Base-by-base conservation (phyloP, 2,329 filamentous ascomycete genomes). In the Sporothrix dimorphospora region DNA sequence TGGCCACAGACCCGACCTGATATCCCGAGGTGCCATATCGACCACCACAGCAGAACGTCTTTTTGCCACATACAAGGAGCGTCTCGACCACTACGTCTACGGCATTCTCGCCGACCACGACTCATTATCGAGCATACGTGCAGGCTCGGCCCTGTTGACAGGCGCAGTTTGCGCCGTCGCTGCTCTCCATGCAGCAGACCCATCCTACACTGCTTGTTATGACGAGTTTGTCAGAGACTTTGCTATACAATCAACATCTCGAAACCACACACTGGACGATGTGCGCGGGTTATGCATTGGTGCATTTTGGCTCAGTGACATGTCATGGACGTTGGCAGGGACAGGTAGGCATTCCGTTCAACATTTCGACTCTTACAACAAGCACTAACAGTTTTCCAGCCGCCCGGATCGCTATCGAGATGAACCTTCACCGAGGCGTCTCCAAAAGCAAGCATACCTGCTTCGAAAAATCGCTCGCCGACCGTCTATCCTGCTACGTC, bases 251-350 rank as follows among this genome's bases (percentile, higher is more conserved):
- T 45, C 42, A 1, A n/a, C 11, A 27, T 47, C 61, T 0, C 40
- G 61, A 27, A 45, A 47, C 7, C 61, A 65, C 21, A 45, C 21
- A 1, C 40, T 65, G 0, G 61, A 65, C 12, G 61, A 65, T 14
- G 61, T 65, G 5, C 21, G 21, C 0, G 61, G 40, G 12, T 11
- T 65, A 3, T 65, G 61, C 16, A 47, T 65, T 16, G 61, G 61
- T 16, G 40, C 61, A 0, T 65, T 65, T 19, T 65, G 61, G 61
- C 61, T 65, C 61, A 65, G 40, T 2, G 61, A 65, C 24, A 45
- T 65, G 38, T 65, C 61, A 11, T 65, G 61, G 61, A 47, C 42
- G 1, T 24, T 65, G 21, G 21, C 61, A 11, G 61, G 40, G 16
- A 65, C 57, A 34, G 53, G 53, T 57, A 34, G 2, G 12, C 16